Conservation (phyloP, 139 green algal species). For the Chlorella vulgaris region DNA sequence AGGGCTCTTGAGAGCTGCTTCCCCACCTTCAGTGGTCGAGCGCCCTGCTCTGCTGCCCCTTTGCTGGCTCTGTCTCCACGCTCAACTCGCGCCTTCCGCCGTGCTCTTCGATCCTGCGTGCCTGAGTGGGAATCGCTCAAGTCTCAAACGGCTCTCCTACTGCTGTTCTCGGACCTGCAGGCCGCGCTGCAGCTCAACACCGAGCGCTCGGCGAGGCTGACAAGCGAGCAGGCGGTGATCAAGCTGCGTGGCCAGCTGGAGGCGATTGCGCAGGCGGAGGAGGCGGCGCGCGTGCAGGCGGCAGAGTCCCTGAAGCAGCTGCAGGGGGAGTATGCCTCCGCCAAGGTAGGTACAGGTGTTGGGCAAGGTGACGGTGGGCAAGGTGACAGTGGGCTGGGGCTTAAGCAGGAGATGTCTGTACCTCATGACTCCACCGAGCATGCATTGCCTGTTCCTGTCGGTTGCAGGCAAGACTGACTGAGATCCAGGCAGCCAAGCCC, state of each 20-base stretch:
- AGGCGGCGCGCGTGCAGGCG: conserved; percentile 27
- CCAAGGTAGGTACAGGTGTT: conserved; percentile 25
- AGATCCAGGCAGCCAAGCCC: conserved; percentile 32
- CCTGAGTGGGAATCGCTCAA: neutral
- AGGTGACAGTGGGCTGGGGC: neutral
- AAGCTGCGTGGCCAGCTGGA: conserved; percentile 32
- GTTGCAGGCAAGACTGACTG: neutral
- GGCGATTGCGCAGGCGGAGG: conserved; percentile 42
- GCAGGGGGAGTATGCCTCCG: conserved; percentile 40
- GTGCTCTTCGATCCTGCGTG: neutral
- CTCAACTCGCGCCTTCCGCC: neutral
- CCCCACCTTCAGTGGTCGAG: neutral
- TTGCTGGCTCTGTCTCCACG: neutral
- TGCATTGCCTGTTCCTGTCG: neutral
- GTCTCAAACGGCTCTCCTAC: neutral
- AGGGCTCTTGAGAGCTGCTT: neutral
- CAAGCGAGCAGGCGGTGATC: conserved; percentile 36
- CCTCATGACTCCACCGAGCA: neutral
- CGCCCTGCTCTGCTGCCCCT: neutral
- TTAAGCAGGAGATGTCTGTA: neutral
- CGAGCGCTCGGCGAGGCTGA: conserved; percentile 42
- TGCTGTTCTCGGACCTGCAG: neutral
- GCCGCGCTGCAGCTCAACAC: conserved; percentile 25
- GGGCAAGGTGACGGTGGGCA: neutral
- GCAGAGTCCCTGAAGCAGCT: conserved; percentile 28